Conservation (phyloP, 2,329 filamentous ascomycete genomes). For the Hawksworthiomyces lignivorus region DNA sequence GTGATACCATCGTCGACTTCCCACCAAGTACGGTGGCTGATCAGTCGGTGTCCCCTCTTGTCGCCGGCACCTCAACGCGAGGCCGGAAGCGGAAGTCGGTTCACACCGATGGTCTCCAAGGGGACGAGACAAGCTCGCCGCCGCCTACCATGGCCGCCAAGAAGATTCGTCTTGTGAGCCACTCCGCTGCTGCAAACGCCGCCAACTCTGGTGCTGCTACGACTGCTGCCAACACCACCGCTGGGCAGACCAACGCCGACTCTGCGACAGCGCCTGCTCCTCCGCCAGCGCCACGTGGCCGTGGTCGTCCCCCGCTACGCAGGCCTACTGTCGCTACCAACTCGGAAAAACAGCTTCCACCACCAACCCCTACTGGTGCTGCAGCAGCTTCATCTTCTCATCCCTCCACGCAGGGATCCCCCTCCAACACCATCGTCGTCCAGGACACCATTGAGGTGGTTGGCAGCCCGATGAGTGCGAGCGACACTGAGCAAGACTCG, state of each 20-base stretch:
- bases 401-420: slow-evolving; percentile 19
- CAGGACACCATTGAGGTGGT: slow-evolving; percentile 53
- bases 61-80: slow-evolving; percentile 17
- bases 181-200: neutral
- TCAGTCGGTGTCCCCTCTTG: slow-evolving; percentile 5
- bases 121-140: slow-evolving; percentile 20
- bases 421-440: slow-evolving; percentile 40
- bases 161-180: slow-evolving; percentile 27
- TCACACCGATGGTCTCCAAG: slow-evolving; percentile 1
- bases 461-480: slow-evolving; percentile 26
- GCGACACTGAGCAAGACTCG: slow-evolving; percentile 24
- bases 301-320: slow-evolving; percentile 5
- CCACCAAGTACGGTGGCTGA: too few species aligned
- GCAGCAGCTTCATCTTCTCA: neutral
- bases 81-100: slow-evolving; percentile 23
- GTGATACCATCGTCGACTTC: slow-evolving; percentile 24
- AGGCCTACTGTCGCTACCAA: neutral
- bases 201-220: neutral
- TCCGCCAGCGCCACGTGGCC: neutral
- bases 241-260: neutral
- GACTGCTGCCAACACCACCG: neutral
- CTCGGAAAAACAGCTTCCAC: too few species aligned
- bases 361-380: neutral
- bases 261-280: neutral
- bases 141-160: slow-evolving; percentile 24